phyloP scores from a whole-genome alignment of 2,329 filamentous ascomycete species.

The Curvularia hawaiiensis region DNA sequence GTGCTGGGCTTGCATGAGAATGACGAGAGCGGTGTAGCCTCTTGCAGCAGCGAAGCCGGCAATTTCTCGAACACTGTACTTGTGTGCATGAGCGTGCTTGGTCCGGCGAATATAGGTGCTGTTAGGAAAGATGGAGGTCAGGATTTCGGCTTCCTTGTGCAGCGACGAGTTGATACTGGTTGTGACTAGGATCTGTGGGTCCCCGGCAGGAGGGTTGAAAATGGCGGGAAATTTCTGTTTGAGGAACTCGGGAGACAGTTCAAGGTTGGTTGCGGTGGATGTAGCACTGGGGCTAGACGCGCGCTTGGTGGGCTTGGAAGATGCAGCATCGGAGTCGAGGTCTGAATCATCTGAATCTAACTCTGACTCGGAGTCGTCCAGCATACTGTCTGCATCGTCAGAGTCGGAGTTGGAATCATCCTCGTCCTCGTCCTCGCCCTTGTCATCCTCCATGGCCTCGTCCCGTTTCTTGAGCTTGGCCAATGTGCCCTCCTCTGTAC shows the following conservation, averaged over 20 bases:
- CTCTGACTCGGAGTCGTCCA: conserved; percentile 57
- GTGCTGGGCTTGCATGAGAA: conserved; percentile 78
- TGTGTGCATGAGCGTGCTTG: conserved; percentile 81
- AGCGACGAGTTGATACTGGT: conserved; percentile 88
- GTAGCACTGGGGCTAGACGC: conserved; percentile 59
- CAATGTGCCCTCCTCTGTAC: conserved; percentile 37
- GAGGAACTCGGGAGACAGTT: conserved; percentile 64
- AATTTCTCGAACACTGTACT: conserved; percentile 92
- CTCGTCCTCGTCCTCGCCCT: background rate
- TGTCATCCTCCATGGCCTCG: conserved; percentile 12
- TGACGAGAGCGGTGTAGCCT: conserved; percentile 80
- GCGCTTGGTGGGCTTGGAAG: conserved; percentile 52
- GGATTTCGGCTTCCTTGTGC: conserved; percentile 78
- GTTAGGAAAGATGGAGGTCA: conserved; percentile 83
- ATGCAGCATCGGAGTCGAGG: conserved; percentile 56
- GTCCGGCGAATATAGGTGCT: conserved; percentile 82
- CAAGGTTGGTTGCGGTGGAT: conserved; percentile 64
- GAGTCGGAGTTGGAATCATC: conserved; percentile 23
- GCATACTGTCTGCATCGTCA: conserved; percentile 69
- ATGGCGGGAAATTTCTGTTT: conserved; percentile 65
- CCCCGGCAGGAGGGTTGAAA: conserved; percentile 58
- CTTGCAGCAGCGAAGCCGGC: conserved; percentile 81
- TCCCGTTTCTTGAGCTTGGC: conserved; percentile 44
- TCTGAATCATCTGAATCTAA: conserved; percentile 56
- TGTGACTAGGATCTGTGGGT: conserved; percentile 88